These are phyloP conservation scores for Cryptosporidium viatorum DNA, from an alignment of 169 alveolate species.

Conservation along the genomic window DNA sequence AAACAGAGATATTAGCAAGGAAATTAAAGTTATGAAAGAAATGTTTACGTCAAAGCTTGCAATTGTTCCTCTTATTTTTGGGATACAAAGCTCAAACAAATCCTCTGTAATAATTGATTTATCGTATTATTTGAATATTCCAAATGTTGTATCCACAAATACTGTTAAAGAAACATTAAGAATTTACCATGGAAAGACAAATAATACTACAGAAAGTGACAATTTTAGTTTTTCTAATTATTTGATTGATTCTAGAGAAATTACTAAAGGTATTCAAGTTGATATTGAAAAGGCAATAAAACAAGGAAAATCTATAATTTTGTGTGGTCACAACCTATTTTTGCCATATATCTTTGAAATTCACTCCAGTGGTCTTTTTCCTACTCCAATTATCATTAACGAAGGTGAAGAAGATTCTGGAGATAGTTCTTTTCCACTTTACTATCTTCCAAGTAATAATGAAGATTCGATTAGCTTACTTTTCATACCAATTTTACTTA, in stretches of 20 bases:
- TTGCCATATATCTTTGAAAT: slow-evolving; percentile 43
- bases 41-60: slow-evolving; percentile 40
- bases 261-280: background rate
- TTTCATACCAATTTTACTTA: slow-evolving; percentile 35
- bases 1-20: slow-evolving; percentile 12
- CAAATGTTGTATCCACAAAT: slow-evolving; percentile 46
- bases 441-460: slow-evolving; percentile 5
- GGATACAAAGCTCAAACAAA: slow-evolving; percentile 22
- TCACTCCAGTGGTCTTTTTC: slow-evolving; percentile 16
- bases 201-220: background rate
- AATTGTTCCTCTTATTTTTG: slow-evolving; percentile 57
- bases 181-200: background rate
- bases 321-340: slow-evolving; percentile 48
- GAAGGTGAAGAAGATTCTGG: background rate
- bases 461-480: slow-evolving; percentile 8
- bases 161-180: slow-evolving; percentile 34
- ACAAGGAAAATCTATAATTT: slow-evolving; percentile 63
- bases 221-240: background rate
- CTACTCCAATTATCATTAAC: background rate
- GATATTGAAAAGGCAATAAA: slow-evolving; percentile 59
- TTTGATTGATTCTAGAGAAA: slow-evolving; percentile 5
- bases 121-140: slow-evolving; percentile 35
- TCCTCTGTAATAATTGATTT: slow-evolving; percentile 22
- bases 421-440: background rate
- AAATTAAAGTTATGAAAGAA: slow-evolving; percentile 13